Conservation (phyloP, 805 yeast genomes). For the Candida argentea region DNA sequence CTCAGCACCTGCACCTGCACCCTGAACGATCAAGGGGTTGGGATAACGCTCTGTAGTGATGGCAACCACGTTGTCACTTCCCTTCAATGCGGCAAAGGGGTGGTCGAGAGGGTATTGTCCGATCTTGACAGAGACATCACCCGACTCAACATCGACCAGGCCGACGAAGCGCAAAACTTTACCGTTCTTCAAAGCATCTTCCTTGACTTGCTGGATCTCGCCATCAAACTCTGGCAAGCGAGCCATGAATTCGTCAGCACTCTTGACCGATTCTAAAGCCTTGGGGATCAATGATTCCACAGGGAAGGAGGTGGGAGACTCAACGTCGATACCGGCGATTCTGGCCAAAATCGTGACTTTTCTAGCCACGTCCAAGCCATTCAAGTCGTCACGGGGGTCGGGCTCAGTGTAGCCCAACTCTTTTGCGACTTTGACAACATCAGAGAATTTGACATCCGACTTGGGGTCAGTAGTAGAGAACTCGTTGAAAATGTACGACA, state of each 20-base stretch:
- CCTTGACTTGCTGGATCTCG: conserved; percentile 67
- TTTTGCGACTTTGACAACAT: conserved; percentile 82
- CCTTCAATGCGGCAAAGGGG: conserved; percentile 92
- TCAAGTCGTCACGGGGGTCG: conserved; percentile 97
- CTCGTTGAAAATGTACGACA: conserved; percentile 91
- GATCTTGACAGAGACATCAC: conserved; percentile 74
- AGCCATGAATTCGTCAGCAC: conserved; percentile 70
- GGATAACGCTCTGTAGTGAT: conserved; percentile 86
- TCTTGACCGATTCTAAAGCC: conserved; percentile 60
- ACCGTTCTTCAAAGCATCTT: conserved; percentile 69
- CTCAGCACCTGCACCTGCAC: conserved; percentile 89
- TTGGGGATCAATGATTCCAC: conserved; percentile 90
- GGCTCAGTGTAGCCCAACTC: conserved; percentile 95
- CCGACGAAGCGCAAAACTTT: conserved; percentile 94
- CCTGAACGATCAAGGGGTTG: conserved; percentile 91
- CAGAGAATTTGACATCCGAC: conserved; percentile 66
- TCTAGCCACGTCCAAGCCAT: conserved; percentile 97
- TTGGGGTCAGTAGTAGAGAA: conserved; percentile 62
- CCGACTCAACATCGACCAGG: conserved; percentile 65
- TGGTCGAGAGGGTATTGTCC: conserved; percentile 81
- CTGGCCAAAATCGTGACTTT: conserved; percentile 95
- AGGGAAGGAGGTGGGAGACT: conserved; percentile 86
- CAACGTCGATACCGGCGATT: conserved; percentile 75
- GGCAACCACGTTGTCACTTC: conserved; percentile 92
- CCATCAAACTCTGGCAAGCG: conserved; percentile 76